Evolutionary conservation across 768 basidiomycete genomes (phyloP).

Genomic region (Termitomyces sp.): DNA sequence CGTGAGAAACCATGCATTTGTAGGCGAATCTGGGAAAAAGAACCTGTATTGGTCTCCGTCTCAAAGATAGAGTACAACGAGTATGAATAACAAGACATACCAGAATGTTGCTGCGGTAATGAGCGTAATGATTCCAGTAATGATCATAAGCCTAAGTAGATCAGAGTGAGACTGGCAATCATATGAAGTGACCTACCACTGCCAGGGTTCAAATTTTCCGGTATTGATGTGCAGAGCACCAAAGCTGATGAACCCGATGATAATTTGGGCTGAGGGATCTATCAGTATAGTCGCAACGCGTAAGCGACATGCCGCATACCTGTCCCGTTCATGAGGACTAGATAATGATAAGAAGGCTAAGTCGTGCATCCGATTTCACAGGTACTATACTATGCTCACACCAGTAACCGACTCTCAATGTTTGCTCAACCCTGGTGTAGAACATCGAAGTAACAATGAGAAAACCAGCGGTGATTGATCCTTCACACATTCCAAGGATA

Average conservation of each 20-base stretch:
- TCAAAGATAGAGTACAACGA: background rate
- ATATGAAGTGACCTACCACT: conserved; percentile 45
- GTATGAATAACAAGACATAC: conserved; percentile 28
- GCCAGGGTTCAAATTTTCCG: conserved; percentile 61
- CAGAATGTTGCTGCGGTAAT: conserved; percentile 51
- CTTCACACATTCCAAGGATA: conserved; percentile 73
- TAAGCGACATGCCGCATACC: conserved; percentile 31
- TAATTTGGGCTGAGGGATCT: conserved; percentile 57
- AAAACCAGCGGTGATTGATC: conserved; percentile 69
- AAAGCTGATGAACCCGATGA: conserved; percentile 66
- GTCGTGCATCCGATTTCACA: background rate
- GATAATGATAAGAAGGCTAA: background rate
- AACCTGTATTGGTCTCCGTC: conserved; percentile 36
- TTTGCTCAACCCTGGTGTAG: conserved; percentile 71
- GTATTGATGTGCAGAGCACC: conserved; percentile 63
- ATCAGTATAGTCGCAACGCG: background rate
- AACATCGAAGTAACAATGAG: conserved; percentile 79
- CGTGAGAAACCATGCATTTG: conserved; percentile 73
- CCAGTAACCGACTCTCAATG: conserved; percentile 70
- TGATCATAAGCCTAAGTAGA: conserved; percentile 58
- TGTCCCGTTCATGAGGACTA: conserved; percentile 75
- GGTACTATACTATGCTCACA: conserved; percentile 43
- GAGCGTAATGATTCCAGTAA: conserved; percentile 61
- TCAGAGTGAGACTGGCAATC: background rate
- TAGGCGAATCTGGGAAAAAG: conserved; percentile 73